Conservation (phyloP, 2,329 filamentous ascomycete species). For the Tolypocladium endophyticum region DNA sequence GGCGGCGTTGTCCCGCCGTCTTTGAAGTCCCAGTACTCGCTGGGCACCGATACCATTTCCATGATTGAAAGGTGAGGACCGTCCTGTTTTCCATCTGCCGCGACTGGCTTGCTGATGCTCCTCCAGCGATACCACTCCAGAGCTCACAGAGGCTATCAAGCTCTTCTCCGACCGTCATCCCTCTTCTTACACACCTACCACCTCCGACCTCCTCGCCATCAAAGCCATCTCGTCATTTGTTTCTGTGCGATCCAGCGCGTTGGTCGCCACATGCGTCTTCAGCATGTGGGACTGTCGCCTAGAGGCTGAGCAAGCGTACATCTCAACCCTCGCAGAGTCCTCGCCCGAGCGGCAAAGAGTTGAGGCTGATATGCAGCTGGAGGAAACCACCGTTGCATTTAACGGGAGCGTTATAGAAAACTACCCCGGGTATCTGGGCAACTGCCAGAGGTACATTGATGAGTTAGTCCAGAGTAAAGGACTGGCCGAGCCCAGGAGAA, state of each 20-base stretch:
- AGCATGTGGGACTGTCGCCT: conserved; percentile 47
- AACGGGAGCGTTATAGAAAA: conserved; percentile 73
- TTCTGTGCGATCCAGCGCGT: conserved; percentile 45
- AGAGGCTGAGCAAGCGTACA: conserved; percentile 30
- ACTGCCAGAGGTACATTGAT: conserved; percentile 54
- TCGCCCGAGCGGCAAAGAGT: conserved; percentile 30
- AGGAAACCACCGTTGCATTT: conserved; percentile 56
- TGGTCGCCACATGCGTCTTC: conserved; percentile 48
- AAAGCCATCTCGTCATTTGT: conserved; percentile 43
- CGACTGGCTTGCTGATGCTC: conserved; percentile 9
- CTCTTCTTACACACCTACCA: conserved; percentile 26
- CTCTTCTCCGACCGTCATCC: conserved; percentile 42
- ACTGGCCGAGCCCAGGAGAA: conserved; percentile 27
- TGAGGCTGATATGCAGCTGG: conserved; percentile 37
- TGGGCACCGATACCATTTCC: conserved; percentile 51
- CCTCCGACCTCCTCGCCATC: conserved; percentile 39
- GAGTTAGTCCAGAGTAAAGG: conserved; percentile 33
- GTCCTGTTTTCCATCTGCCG: not conserved
- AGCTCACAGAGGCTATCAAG: conserved; percentile 31
- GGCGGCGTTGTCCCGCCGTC: conserved; percentile 46
- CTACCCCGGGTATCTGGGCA: conserved; percentile 56
- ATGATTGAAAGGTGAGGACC: conserved; percentile 42
- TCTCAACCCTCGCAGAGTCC: conserved; percentile 15
- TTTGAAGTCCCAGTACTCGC: conserved; percentile 40
- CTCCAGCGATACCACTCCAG: conserved; percentile 31